Conservation (phyloP, 78 protist genomes). For the Mantamonas sphyraenae region DNA sequence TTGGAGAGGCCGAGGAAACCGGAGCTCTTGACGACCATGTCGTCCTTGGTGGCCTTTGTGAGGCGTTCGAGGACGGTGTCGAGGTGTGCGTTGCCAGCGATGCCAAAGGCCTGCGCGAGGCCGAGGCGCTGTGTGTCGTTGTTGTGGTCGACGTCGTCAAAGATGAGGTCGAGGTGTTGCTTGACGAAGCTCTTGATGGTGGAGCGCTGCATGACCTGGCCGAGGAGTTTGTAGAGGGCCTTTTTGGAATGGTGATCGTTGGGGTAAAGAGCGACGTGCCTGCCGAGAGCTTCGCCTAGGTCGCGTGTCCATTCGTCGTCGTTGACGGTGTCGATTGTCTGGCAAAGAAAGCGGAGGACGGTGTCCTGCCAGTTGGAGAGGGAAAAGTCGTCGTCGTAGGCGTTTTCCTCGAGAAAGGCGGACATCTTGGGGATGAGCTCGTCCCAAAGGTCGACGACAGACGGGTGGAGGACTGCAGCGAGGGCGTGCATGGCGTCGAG, state of each 20-base stretch:
- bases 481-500: conserved; percentile 25
- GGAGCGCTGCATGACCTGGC: conserved; percentile 41
- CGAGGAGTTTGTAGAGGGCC: conserved; percentile 33
- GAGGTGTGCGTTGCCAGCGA: conserved; percentile 34
- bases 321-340: conserved; percentile 37
- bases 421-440: conserved; percentile 42
- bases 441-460: conserved; percentile 60
- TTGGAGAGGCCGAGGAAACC: conserved; percentile 34
- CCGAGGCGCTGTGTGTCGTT: conserved; percentile 18
- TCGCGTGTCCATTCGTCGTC: conserved; percentile 59
- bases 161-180: conserved; percentile 31
- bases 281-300: conserved; percentile 22
- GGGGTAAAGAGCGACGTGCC: conserved; percentile 41
- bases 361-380: conserved; percentile 42
- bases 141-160: conserved; percentile 28
- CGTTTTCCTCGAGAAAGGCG: conserved; percentile 15
- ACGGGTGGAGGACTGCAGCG: conserved; percentile 52
- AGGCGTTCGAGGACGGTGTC: conserved; percentile 40
- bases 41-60: conserved; percentile 5
- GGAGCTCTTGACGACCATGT: conserved; percentile 31
- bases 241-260: conserved; percentile 23
- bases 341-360: conserved; percentile 28
- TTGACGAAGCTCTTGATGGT: conserved; percentile 38
- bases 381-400: not conserved
- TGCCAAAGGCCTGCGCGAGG: conserved; percentile 35